Percentiles rank a stretch among this genome's conserved stretches.
Conservation (phyloP, 495 filamentous ascomycete species). For the Penicillium nucicola region DNA sequence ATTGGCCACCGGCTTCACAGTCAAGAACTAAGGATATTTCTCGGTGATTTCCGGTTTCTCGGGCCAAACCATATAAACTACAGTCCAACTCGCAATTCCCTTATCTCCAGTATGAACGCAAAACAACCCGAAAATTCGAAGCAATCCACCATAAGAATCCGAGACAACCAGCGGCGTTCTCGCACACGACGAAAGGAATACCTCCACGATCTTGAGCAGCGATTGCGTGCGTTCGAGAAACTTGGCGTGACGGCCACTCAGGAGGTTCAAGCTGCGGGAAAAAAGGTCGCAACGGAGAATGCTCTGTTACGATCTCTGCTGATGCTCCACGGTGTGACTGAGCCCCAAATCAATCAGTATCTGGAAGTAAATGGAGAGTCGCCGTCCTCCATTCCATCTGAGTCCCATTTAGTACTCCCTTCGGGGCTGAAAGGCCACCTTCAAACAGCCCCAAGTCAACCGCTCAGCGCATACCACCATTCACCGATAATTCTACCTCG, state of each 20-base stretch:
- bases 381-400: not conserved
- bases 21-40: too few species aligned
- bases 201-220: slow-evolving; percentile 58
- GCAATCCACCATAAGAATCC: slow-evolving; percentile 17
- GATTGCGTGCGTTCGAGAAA: slow-evolving; percentile 52
- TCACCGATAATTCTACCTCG: not conserved
- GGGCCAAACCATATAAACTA: too few species aligned
- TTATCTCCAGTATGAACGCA: too few species aligned
- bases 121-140: too few species aligned
- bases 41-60: too few species aligned
- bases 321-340: slow-evolving; percentile 14
- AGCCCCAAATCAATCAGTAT: slow-evolving; percentile 9
- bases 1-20: too few species aligned
- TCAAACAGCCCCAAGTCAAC: too few species aligned
- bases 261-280: slow-evolving; percentile 63
- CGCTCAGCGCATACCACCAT: too few species aligned
- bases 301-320: slow-evolving; percentile 50
- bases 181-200: slow-evolving; percentile 70
- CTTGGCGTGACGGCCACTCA: slow-evolving; percentile 54
- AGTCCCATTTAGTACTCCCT: too few species aligned
- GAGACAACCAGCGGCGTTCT: slow-evolving; percentile 72
- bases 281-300: slow-evolving; percentile 64
- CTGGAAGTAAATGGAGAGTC: slow-evolving; percentile 1
- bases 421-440: too few species aligned
- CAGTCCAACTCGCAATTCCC: too few species aligned